Evolutionary conservation across 2,329 filamentous ascomycete species (phyloP).

Genomic region (Escovopsis sp.): DNA sequence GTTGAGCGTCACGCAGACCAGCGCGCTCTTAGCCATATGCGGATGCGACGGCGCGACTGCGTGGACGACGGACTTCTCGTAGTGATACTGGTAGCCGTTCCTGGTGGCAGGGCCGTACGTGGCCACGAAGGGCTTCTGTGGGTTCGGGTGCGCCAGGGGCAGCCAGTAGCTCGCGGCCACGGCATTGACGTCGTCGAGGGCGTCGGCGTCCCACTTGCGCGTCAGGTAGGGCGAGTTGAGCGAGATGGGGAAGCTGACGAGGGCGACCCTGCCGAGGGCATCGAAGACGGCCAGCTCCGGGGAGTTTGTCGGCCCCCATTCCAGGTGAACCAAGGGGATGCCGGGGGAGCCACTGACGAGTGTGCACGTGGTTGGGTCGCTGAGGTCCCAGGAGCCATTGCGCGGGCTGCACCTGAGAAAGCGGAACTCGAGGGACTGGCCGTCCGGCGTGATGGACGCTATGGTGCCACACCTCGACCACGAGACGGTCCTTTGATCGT

Average conservation of each 20-base stretch:
- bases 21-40: constrained; percentile 51
- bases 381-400: constrained; percentile 62
- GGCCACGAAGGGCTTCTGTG: constrained; percentile 30
- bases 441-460: constrained; percentile 63
- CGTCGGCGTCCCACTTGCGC: constrained; percentile 50
- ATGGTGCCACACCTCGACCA: constrained; percentile 86
- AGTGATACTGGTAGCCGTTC: constrained; percentile 48
- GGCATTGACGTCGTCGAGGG: constrained; percentile 58
- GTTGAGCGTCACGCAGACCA: constrained; percentile 63
- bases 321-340: constrained; percentile 61
- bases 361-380: constrained; percentile 51
- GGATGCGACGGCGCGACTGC: constrained; percentile 62
- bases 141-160: constrained; percentile 34
- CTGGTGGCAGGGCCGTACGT: constrained; percentile 50
- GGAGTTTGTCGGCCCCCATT: constrained; percentile 59
- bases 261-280: constrained; percentile 58
- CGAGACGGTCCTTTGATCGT: constrained; percentile 49
- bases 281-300: constrained; percentile 78
- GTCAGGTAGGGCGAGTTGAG: constrained; percentile 56
- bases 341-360: constrained; percentile 48
- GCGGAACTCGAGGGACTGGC: constrained; percentile 54
- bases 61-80: constrained; percentile 50
- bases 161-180: constrained; percentile 84
- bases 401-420: constrained; percentile 55
- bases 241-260: constrained; percentile 56